Evolutionary conservation across 2,329 filamentous ascomycete species (phyloP), one percentile per base, ranked within the genome.

Genomic region (Pleurostoma richardsiae): DNA sequence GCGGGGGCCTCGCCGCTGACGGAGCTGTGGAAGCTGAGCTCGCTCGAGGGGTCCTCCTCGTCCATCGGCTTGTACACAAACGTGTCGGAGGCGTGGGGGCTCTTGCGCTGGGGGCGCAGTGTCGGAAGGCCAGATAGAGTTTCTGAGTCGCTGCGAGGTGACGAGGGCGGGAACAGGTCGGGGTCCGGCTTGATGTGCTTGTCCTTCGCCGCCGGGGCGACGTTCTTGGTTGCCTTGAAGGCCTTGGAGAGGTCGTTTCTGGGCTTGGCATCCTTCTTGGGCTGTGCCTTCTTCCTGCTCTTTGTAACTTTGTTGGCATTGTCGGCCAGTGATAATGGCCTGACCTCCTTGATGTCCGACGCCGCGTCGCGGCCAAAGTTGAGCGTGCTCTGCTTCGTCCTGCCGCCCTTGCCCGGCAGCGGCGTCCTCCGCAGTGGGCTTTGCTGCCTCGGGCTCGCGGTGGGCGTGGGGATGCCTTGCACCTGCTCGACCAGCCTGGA

Each of bases 401-500:
- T 76, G 19, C 53, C 47, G 43, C 55, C 63, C 19, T 19, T 19
- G 19, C 19, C 19, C 48, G 53, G 49, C 10, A 52, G 57, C 45
- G 58, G 62, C 60, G 70, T 75, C 49, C 57, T 64, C 31, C 70
- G 69, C 11, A 70, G 55, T 26, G 66, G 59, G 42, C 65, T 64
- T 27, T 66, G 65, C 28, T 72, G 64, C 54, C 69, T 74, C 39
- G 80, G 80, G 56, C 78, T 84, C 26, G 79, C 71, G 42, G 66
- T 71, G 5, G 80, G 80, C 2, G 80, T 85, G 3, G 73, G 76
- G 33, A 85, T 81, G 42, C 73, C 71, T 54, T 74, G 67, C 19
- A 67, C 59, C 29, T 71, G 68, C 42, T 72, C 65, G 30, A 70
- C 62, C 29, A 65, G 63, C 54, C 68, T 68, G n/a, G 61, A 56